Evolutionary conservation across 345 rosid species (phyloP).

Genomic region (Sonneratia alba): DNA sequence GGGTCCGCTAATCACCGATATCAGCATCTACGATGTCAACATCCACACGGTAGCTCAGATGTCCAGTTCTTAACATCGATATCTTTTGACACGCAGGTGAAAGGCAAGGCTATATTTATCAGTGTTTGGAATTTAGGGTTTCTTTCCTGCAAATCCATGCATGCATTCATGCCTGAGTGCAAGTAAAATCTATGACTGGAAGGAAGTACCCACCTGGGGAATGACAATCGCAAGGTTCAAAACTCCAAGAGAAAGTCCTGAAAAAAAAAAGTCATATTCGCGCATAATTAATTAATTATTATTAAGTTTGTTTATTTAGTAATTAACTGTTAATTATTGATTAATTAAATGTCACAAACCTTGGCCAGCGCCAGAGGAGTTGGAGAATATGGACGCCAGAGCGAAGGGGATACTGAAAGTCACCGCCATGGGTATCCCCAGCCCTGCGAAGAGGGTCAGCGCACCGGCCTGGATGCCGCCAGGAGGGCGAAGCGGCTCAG

Average conservation of each 20-base stretch:
- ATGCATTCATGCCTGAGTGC: background rate
- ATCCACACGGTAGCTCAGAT: background rate
- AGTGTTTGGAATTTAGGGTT: too few relatives aligned
- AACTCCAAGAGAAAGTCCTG: conserved; percentile 30
- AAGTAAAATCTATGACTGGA: background rate
- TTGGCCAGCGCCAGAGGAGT: conserved; percentile 12
- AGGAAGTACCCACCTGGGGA: conserved; percentile 18
- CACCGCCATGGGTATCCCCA: conserved; percentile 17
- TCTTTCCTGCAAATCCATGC: too few relatives aligned
- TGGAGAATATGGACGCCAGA: conserved; percentile 13
- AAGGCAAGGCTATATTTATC: too few relatives aligned
- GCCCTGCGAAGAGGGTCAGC: conserved; percentile 3
- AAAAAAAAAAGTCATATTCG: background rate
- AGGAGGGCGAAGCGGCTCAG: conserved; percentile 5
- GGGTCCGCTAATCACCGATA: conserved; percentile 11
- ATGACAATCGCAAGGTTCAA: conserved; percentile 27
- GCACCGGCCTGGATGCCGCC: background rate
- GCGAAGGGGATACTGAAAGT: conserved; percentile 20
- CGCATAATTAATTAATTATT: too few relatives aligned
- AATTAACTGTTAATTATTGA: too few relatives aligned
- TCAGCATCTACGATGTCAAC: conserved; percentile 3
- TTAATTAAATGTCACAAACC: background rate
- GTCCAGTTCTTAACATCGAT: too few relatives aligned
- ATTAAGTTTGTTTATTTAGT: background rate
- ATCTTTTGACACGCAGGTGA: too few relatives aligned